Conservation (phyloP, 148 eudicot species). For the Vaccinium myrtillus region DNA sequence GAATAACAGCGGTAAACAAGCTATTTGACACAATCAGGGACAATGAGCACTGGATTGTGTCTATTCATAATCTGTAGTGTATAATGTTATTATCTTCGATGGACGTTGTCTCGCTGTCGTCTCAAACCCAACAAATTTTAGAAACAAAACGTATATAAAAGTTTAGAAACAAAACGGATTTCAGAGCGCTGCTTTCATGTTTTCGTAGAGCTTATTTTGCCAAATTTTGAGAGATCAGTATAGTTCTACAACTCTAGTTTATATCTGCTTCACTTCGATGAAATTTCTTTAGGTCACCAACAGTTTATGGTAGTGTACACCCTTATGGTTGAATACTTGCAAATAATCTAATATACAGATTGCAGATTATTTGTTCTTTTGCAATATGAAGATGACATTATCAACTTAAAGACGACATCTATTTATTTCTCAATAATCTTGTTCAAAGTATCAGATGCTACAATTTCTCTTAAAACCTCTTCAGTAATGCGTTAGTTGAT, state of each 20-base stretch:
- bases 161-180: too few species aligned
- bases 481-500: neutral
- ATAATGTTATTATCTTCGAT: too few species aligned
- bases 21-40: neutral
- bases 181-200: neutral
- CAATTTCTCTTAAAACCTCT: neutral
- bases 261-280: too few species aligned
- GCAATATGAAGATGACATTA: neutral
- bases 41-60: neutral
- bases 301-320: too few species aligned
- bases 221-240: neutral
- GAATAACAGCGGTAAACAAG: neutral
- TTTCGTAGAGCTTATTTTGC: too few species aligned
- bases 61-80: neutral
- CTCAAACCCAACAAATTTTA: too few species aligned
- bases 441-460: neutral
- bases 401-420: neutral
- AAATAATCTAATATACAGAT: neutral
- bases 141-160: too few species aligned
- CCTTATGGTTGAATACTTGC: too few species aligned
- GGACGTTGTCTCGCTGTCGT: too few species aligned
- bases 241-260: too few species aligned
- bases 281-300: too few species aligned
- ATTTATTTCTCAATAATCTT: neutral
- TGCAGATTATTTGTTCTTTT: neutral